Percentiles rank a stretch among this genome's conserved stretches.
Evolutionary conservation across 106 monocot genomes (phyloP).

Genomic region (Dendrobium catenatum): DNA sequence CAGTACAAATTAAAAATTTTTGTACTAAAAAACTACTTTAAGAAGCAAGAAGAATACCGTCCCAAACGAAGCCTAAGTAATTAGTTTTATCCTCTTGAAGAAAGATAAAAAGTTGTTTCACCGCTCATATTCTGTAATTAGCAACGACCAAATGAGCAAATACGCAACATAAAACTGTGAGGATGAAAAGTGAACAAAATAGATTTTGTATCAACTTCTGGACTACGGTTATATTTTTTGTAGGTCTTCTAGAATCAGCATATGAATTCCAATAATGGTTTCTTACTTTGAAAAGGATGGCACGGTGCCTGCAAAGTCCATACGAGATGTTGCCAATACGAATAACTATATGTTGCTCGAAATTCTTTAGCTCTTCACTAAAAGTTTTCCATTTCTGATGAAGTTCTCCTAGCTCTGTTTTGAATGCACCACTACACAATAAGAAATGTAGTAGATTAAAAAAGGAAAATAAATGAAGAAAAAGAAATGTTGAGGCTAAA

Average conservation of each 20-base stretch:
- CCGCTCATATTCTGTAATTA: neutral
- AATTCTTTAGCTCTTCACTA: conserved; percentile 52
- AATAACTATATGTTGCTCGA: conserved; percentile 30
- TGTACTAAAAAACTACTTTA: no score
- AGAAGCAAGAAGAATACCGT: no score
- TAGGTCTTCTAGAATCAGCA: neutral
- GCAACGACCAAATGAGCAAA: no score
- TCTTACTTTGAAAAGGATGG: conserved; percentile 73
- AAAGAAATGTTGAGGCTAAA: neutral
- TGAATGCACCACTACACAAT: conserved; percentile 45
- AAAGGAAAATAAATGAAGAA: neutral
- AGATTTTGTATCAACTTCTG: neutral
- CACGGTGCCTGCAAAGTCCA: conserved; percentile 72
- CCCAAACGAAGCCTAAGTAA: neutral
- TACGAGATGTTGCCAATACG: conserved; percentile 47
- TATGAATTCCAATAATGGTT: neutral
- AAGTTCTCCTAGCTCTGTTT: conserved; percentile 51
- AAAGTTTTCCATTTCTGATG: conserved; percentile 46
- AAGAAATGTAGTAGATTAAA: neutral
- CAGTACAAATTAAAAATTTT: no score
- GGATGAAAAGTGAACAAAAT: neutral
- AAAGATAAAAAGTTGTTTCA: neutral
- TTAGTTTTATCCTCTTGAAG: neutral
- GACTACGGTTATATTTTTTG: neutral
- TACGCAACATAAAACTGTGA: neutral